Evolutionary conservation across 257 asterid species (phyloP), one percentile per base, ranked within the genome.

Genomic region (Nicotiana obtusifolia): DNA sequence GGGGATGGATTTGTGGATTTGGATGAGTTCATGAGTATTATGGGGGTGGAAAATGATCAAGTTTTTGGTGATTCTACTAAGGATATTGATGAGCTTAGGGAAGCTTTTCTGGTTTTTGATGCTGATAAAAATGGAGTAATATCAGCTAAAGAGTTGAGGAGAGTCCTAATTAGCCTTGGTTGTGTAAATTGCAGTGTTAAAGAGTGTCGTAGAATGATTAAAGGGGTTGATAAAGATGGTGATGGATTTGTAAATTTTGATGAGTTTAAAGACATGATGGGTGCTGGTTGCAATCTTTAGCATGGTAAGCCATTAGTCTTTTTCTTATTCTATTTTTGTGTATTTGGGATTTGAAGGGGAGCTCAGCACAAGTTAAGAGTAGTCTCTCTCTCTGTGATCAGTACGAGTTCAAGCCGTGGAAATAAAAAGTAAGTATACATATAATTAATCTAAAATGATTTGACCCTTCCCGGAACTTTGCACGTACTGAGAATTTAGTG

Each of bases 181-280:
- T 88, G 88, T 82, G 88, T 83, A 3, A 86, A 87, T 7, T 89
- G 84, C 69, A 89, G 90, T 64, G 69, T 87, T 28, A 80, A 60
- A 53, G 88, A 91, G 65, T 93, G 97, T 80, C 57, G 82, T 10
- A 81, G 83, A 44, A 93, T 93, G 97, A 91, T 93, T 82, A 78
- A 82, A 82, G 91, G 89, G 37, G 90, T 90, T n/a, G 96, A 90
- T 71, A 89, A 78, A 57, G 92, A 93, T 82, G 93, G 93, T 15
- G 97, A 91, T 88, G 97, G 97, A 28, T 89, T 83, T 85, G 95
- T 93, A 31, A 82, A 81, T 84, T 90, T 91, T 79, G 88, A 93
- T 22, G 95, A 90, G 67, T 91, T 93, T 80, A 90, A 89, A 87
- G 6, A 22, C 56, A 91, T 93, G 96, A 90, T 91, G 97, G 85